Base-by-base conservation (phyloP, 2,329 filamentous ascomycete species). In the Periconia macrospinosa region DNA sequence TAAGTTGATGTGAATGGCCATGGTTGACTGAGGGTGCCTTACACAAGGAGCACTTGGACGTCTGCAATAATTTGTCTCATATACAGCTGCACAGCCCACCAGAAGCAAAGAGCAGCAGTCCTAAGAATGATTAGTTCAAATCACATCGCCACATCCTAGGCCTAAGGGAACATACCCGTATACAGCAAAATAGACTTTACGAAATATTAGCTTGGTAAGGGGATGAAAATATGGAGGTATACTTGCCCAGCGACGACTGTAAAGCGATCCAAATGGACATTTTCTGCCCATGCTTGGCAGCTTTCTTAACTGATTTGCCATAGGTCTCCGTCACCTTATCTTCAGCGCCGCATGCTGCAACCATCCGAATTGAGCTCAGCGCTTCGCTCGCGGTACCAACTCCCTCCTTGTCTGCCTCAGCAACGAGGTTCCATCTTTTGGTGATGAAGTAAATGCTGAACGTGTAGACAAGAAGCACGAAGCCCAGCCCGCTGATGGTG, bases 91-190 rank as follows among this genome's bases (percentile, higher is more conserved):
- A 62, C 59, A 15, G 65, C 65, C 37, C 56, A 67, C 65, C 65
- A 67, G 45, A 67, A 67, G 45, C 65, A 67, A 6, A 67, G 50
- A 7, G 65, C 61, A 13, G 61, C 61, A 3, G 65, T 67, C 8
- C 60, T 63, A 35, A 3, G 10, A 13, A 11, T n/a, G 1, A 13
- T 60, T 20, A 61, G 51, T 10, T 37, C 11, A 37, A 13, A 37
- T 37, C 5, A 5, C 3, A 37, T 6, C 5, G 33, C 11, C 11
- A 37, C 15, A n/a, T 37, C 3, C 35, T 15, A 9, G 11, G 8
- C 35, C 15, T 6, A 13, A 23, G 9, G 15, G 3, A 2, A 52
- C 60, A 52, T 50, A 65, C 59, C 58, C 59, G 52, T 57, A 68
- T 23, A 65, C 65, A 2, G 55, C 48, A 45, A 68, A 66, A 41